phyloP scores from a whole-genome alignment of 257 asterid genomes.

The Solanum piurae region DNA sequence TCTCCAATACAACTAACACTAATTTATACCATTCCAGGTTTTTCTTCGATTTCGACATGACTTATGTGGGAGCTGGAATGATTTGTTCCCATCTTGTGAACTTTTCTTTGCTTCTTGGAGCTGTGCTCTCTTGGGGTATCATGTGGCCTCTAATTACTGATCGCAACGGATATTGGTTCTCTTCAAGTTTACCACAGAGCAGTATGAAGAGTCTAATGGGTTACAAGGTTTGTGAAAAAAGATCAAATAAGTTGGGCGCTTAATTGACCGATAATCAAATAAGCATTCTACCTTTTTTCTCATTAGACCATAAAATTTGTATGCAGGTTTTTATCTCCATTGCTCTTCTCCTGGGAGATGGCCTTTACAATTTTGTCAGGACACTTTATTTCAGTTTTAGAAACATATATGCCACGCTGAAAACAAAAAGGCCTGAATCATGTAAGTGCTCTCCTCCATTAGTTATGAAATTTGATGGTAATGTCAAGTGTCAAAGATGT shows the following conservation, averaged over 20 bases:
- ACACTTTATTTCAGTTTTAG: conserved; percentile 38
- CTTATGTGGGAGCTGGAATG: conserved; percentile 75
- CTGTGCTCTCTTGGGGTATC: conserved; percentile 55
- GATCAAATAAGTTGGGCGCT: background rate
- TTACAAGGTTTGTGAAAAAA: conserved; percentile 31
- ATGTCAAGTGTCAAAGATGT: background rate
- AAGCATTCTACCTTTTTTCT: background rate
- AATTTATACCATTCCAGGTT: conserved; percentile 33
- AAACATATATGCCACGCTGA: conserved; percentile 38
- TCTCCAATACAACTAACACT: background rate
- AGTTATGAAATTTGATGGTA: background rate
- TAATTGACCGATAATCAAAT: background rate
- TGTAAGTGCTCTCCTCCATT: conserved; percentile 14
- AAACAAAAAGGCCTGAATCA: conserved; percentile 23
- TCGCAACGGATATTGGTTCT: conserved; percentile 52
- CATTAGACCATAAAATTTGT: background rate
- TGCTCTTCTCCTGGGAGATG: conserved; percentile 78
- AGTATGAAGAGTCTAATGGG: conserved; percentile 66
- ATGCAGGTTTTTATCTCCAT: conserved; percentile 77
- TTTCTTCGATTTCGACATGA: conserved; percentile 67
- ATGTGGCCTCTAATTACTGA: conserved; percentile 57
- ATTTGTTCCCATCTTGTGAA: conserved; percentile 61
- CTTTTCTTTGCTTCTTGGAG: conserved; percentile 57
- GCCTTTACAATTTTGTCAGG: conserved; percentile 71
- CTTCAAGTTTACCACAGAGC: conserved; percentile 27